Percentiles rank a stretch among this genome's conserved stretches.
phyloP scores from a whole-genome alignment of 306 rosid species.

The Cucumis cinereus region DNA sequence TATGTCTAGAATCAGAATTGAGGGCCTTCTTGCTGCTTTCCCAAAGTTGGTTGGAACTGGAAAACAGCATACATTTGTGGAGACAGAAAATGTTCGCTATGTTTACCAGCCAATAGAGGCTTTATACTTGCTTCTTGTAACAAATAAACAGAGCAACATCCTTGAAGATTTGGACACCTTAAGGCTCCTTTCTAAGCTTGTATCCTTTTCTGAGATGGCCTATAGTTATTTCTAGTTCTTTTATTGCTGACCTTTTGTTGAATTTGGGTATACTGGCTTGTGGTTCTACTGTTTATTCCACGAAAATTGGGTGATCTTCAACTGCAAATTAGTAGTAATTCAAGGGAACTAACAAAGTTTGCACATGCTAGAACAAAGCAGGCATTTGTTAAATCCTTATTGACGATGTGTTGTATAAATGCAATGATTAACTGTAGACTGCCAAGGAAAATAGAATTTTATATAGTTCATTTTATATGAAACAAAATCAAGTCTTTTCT shows the following conservation, averaged over 20 bases:
- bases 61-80: constrained; percentile 87
- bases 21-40: constrained; percentile 95
- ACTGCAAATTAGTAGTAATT: not conserved
- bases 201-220: constrained; percentile 41
- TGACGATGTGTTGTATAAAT: not conserved
- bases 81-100: constrained; percentile 94
- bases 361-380: not conserved
- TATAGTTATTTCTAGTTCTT: constrained; percentile 10
- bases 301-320: not conserved
- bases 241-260: not conserved
- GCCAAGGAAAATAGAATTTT: not conserved
- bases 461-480: not conserved
- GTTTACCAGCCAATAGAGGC: constrained; percentile 97
- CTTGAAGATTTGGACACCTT: constrained; percentile 91
- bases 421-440: not conserved
- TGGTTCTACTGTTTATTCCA: not conserved
- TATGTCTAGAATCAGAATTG: constrained; percentile 89
- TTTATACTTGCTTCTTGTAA: constrained; percentile 79
- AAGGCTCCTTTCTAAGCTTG: constrained; percentile 89
- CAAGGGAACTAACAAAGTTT: not conserved
- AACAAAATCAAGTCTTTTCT: not conserved
- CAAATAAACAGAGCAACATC: constrained; percentile 94
- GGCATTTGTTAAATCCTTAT: not conserved
- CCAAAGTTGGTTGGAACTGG: constrained; percentile 96
- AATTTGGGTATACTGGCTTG: not conserved